Conservation (phyloP, 73 alveolate genomes). For the Stentor roeselii region DNA sequence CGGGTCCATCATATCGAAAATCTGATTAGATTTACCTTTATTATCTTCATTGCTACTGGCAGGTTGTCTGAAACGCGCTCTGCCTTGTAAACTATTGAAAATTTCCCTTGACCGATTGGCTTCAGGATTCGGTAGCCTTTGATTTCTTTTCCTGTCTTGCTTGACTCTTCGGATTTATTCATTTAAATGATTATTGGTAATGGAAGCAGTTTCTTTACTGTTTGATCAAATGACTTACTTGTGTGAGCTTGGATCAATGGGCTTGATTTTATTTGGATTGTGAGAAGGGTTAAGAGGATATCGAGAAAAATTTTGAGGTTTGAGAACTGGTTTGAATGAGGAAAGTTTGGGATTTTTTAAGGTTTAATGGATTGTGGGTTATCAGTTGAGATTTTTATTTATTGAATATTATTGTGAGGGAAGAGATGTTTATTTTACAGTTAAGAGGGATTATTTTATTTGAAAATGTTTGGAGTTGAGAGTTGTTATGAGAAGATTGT, state of each 20-base stretch:
- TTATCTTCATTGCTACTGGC: constrained; percentile 84
- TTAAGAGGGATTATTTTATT: not conserved
- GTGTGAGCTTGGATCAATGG: too few relatives aligned
- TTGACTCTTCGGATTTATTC: not conserved
- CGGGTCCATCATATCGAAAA: constrained; percentile 96
- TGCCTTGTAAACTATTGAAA: constrained; percentile 94
- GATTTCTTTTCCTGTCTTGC: constrained; percentile 33
- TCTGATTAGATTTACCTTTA: constrained; percentile 53
- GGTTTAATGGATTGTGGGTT: not conserved
- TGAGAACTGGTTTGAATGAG: not conserved
- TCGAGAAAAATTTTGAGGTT: not conserved
- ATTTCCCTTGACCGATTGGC: constrained; percentile 94
- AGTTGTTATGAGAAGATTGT: not conserved
- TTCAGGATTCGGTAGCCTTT: constrained; percentile 46
- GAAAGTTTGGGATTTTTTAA: not conserved
- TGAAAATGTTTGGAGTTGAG: not conserved
- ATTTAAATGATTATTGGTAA: not conserved
- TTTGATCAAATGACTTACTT: too few relatives aligned
- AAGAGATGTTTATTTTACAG: too few relatives aligned
- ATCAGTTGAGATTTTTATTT: not conserved
- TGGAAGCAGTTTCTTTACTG: too few relatives aligned
- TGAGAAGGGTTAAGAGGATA: too few relatives aligned
- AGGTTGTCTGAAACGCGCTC: constrained; percentile 60
- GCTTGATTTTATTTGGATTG: too few relatives aligned
- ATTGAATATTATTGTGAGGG: not conserved